These are phyloP conservation scores for Eimeria mitis DNA, from an alignment of 169 alveolate genomes.

Conservation along the genomic window DNA sequence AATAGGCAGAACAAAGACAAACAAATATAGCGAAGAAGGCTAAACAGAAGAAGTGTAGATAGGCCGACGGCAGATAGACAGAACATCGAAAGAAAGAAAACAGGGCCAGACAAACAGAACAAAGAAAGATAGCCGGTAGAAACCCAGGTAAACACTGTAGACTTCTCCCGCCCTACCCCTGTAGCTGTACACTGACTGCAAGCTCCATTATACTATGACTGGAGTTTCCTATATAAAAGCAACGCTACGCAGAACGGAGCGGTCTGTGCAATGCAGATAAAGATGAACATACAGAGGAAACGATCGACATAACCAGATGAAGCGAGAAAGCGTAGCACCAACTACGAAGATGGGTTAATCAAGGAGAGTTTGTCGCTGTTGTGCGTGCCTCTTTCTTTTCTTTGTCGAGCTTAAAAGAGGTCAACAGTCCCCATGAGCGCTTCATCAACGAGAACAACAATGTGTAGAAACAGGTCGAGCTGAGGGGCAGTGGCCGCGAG, in stretches of 20 bases:
- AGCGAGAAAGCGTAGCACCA: background rate
- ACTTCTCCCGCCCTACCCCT: background rate
- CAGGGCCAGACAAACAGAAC: background rate
- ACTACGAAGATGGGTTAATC: too few relatives aligned
- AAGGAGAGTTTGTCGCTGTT: too few relatives aligned
- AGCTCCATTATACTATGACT: background rate
- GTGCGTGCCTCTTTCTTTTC: background rate
- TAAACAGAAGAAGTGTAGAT: too few relatives aligned
- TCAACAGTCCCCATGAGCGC: constrained; percentile 53
- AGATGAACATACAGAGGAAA: background rate
- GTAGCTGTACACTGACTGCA: background rate
- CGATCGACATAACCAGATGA: background rate
- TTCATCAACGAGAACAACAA: constrained; percentile 64
- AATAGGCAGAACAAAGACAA: background rate
- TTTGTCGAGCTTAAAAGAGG: background rate
- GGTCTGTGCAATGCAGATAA: background rate
- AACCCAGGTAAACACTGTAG: background rate
- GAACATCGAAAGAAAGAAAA: background rate
- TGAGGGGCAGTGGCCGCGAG: constrained; percentile 65
- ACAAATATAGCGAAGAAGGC: too few relatives aligned
- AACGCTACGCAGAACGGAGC: background rate
- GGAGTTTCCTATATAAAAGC: too few relatives aligned
- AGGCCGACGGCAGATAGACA: background rate
- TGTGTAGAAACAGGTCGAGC: constrained; percentile 67
- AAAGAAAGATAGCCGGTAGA: background rate